Evolutionary conservation across 352 stramenopile genomes (phyloP).

Genomic region (Phytophthora ohioensis): DNA sequence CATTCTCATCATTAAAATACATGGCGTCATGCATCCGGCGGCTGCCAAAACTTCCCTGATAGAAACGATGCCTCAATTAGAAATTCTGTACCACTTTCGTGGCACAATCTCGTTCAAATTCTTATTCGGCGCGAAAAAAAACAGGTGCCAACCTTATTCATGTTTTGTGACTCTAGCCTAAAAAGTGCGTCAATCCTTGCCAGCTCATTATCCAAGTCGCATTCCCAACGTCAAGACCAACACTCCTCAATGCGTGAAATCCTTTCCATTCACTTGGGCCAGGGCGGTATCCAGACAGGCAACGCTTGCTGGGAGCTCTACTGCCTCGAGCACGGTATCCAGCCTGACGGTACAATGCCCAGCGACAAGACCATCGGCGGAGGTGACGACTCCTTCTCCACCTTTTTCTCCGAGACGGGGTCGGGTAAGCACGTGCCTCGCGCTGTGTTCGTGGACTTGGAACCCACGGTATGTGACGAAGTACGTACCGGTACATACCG

Average conservation of each 20-base stretch:
- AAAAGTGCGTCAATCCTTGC: conserved; percentile 1
- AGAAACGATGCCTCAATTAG: no score
- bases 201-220: conserved; percentile 16
- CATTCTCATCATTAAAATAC: no score
- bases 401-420: conserved; percentile 92
- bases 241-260: conserved; percentile 89
- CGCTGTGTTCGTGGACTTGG: conserved; percentile 97
- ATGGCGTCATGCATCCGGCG: no score
- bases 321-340: conserved; percentile 94
- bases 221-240: conserved; percentile 11
- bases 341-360: conserved; percentile 90
- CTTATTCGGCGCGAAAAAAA: background rate
- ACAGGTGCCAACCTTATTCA: background rate
- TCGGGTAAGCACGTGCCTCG: conserved; percentile 66
- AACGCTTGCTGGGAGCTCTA: conserved; percentile 96
- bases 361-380: conserved; percentile 53
- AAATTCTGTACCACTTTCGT: no score
- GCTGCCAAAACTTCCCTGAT: no score
- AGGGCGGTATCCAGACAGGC: conserved; percentile 89
- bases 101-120: background rate
- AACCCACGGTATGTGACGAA: conserved; percentile 98
- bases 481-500: conserved; percentile 96
- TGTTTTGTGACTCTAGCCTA: conserved; percentile 4
- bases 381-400: conserved; percentile 66
- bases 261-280: conserved; percentile 97